Base-by-base conservation (phyloP, 2,329 filamentous ascomycete species). In the Tolypocladium ophioglossoides region DNA sequence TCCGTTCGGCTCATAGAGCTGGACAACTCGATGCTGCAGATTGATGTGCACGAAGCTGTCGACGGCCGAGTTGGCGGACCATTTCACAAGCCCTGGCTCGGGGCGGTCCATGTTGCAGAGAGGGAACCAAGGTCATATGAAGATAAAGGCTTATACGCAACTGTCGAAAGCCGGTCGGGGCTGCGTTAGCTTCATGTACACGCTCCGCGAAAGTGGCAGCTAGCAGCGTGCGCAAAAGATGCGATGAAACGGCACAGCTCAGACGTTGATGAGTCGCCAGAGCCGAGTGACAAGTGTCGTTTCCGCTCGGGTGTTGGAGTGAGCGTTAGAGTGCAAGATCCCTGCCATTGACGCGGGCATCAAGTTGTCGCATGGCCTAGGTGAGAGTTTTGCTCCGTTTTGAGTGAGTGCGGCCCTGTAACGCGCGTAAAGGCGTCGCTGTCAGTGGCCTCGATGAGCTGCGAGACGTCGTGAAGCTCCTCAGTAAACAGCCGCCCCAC, bases 41-140 rank as follows among this genome's bases (percentile, higher is more conserved):
- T 85, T 86, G 67, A 86, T 77, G 61, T 84, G 81, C 53, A 86
- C 74, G 60, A 86, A 86, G 53, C 77, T 80, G 63, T 85, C 78
- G 56, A 77, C 71, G 14, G 71, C 69, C 20, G 78, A 72, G 57
- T 80, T 82, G 51, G 83, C 79, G 24, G 82, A 85, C 83, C 83
- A 86, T 63, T 83, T 82, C 63, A 86, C 78, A 55, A 86, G 75
- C 30, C 83, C 83, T 12, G 79, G 78, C 60, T 83, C 80, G 2
- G 79, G 78, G 49, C 80, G 77, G 60, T 83, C 80, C 78, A 83
- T 79, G 53, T 60, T 68, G 47, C 62, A 55, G 41, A 50, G 30
- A 9, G 34, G 35, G 38, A 35, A 18, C 32, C 16, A n/a, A 18
- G 24, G 6, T 51, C 50, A 51, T 22, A 34, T 51, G 50, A 8